Evolutionary conservation across 441 rosid species (phyloP), one percentile per base, ranked within the genome.

Genomic region (Croton setiger): DNA sequence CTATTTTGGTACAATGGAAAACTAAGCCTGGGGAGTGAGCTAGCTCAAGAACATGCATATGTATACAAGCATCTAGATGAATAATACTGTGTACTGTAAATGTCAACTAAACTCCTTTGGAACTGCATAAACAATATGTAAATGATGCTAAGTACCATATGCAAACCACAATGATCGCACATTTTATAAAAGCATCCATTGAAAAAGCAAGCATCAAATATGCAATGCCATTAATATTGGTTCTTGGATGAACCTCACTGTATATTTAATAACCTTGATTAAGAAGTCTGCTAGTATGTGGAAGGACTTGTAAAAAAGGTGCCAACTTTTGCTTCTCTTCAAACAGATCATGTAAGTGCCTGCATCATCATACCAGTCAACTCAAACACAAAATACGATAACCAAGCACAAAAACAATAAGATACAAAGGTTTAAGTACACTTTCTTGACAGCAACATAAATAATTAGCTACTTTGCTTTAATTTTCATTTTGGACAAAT

Each of bases 311-410:
- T 71, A 86, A 53, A 77, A 95, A 92, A 6, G 97, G 98, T 58
- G 74, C 89, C 81, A 92, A 69, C 75, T 85, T 92, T 71, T 90
- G 93, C 83, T 84, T 86, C 88, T 95, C 99, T n/a, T 85, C 91
- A 72, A 92, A 72, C 70, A 95, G 75, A 67, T 95, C 99, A 64
- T 89, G 81, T 84, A 86, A 74, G 79, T 86, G 87, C 70, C 96
- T 89, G 89, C 76, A 72, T 62, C 48, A 57, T 47, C 35, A 68
- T n/a, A 65, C 43, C 2, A 48, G 64, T 64, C 64, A 72, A 64
- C 72, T 63, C 60, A 47, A 51, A 36, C 20, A 35, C 33, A 39
- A 58, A 21, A 64, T 18, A 55, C 0, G 0, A 55, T 51, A 61
- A 48, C 64, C 21, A 39, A 65, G 36, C 15, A 55, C 62, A 63